Percentiles rank a stretch among this genome's conserved stretches.
Evolutionary conservation across 305 asterid genomes (phyloP).

Genomic region (Fraxinus nigra): DNA sequence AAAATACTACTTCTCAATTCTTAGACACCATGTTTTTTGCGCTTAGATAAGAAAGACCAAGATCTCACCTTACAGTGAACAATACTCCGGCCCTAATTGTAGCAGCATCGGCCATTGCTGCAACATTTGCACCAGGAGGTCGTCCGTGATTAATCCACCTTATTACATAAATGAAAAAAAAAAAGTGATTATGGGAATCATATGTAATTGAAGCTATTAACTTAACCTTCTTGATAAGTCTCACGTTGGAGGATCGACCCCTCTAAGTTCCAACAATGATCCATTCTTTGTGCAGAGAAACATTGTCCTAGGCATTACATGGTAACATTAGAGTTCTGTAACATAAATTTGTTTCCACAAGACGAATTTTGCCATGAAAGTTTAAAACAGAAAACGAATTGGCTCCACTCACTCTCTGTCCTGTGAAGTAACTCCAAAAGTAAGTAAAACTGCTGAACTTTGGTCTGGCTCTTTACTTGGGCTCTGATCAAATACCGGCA

Average conservation of each 20-base stretch:
- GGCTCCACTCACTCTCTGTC: constrained; percentile 64
- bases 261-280: constrained; percentile 51
- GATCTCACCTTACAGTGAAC: constrained; percentile 62
- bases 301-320: constrained; percentile 52
- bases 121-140: constrained; percentile 75
- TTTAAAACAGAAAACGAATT: background rate
- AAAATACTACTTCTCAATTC: background rate
- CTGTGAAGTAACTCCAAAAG: constrained; percentile 52
- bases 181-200: background rate
- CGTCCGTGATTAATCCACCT: constrained; percentile 81
- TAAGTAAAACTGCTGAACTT: constrained; percentile 27
- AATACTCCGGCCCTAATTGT: constrained; percentile 45
- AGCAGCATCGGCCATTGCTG: constrained; percentile 58
- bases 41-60: background rate
- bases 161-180: background rate
- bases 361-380: background rate
- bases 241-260: constrained; percentile 64
- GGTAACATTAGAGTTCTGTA: constrained; percentile 32
- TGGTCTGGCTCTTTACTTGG: constrained; percentile 31
- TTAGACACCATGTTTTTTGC: background rate
- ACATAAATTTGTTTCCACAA: constrained; percentile 14
- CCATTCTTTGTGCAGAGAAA: constrained; percentile 67
- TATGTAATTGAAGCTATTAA: background rate
- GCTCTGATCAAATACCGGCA: constrained; percentile 28
- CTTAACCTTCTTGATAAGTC: constrained; percentile 1